phyloP scores from a whole-genome alignment of 2,329 filamentous ascomycete species.

The Aspergillus brasiliensis region DNA sequence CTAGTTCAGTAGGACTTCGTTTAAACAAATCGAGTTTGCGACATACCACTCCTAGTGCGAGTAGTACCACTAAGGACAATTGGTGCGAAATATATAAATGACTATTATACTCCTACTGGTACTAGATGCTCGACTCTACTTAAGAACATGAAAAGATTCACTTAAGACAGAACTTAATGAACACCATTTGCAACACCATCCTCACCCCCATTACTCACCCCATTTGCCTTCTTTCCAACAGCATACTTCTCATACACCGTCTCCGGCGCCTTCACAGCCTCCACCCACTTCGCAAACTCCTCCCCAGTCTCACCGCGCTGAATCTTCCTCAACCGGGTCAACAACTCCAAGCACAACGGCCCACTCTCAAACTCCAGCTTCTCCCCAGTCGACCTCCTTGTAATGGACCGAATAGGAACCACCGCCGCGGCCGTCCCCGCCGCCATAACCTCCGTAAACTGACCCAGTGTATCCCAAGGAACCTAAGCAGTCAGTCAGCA shows the following conservation, averaged over 20 bases:
- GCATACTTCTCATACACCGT: slow-evolving; percentile 1
- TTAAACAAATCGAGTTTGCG: not conserved
- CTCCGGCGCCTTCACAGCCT: not conserved
- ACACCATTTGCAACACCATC: not conserved
- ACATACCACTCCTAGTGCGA: too few relatives aligned
- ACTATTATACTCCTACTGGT: not conserved
- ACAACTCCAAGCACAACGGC: not conserved
- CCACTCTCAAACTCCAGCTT: not conserved
- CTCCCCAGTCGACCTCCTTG: not conserved
- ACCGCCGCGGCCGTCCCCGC: slow-evolving; percentile 1
- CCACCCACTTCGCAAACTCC: not conserved
- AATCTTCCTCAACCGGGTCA: not conserved
- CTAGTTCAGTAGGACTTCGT: too few relatives aligned
- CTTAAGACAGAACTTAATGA: not conserved
- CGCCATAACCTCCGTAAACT: slow-evolving; percentile 5
- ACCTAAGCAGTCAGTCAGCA: slow-evolving; percentile 1
- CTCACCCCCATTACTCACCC: not conserved
- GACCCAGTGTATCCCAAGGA: not conserved
- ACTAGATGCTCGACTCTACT: too few relatives aligned
- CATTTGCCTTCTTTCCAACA: not conserved
- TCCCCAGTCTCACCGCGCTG: not conserved
- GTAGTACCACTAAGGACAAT: fast-evolving
- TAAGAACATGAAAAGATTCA: too few relatives aligned
- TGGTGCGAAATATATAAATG: too few relatives aligned
- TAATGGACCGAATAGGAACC: slow-evolving; percentile 7